Conservation (phyloP, 2,329 filamentous ascomycete genomes). For the Pseudogymnoascus sp. region DNA sequence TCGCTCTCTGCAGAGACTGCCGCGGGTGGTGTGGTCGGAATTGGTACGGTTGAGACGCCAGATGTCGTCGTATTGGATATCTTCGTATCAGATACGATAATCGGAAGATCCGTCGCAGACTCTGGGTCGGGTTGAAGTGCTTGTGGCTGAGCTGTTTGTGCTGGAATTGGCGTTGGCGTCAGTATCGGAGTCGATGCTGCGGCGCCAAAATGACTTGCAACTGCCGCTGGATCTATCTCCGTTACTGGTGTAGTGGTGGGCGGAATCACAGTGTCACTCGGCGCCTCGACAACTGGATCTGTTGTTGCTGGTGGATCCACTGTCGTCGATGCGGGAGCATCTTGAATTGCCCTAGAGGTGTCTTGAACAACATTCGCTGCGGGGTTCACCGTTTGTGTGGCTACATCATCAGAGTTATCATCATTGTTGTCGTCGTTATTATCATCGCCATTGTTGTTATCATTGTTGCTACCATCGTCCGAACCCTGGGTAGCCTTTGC, state of each 20-base stretch:
- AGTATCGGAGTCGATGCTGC: not conserved
- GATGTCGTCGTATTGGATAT: slow-evolving; percentile 16
- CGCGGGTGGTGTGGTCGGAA: slow-evolving; percentile 9
- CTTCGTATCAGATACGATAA: slow-evolving; percentile 16
- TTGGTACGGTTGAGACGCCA: slow-evolving; percentile 20
- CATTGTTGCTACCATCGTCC: slow-evolving; percentile 12
- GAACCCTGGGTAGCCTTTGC: slow-evolving; percentile 12
- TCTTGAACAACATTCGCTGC: slow-evolving; percentile 6
- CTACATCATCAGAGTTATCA: not conserved
- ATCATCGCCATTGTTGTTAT: too few species aligned
- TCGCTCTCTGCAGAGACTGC: not conserved
- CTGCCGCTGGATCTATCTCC: not conserved
- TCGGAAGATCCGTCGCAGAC: not conserved
- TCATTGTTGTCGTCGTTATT: slow-evolving; percentile 1
- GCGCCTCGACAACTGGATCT: slow-evolving; percentile 8
- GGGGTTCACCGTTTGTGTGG: not conserved
- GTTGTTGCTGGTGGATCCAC: slow-evolving; percentile 14
- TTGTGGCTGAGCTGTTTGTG: not conserved
- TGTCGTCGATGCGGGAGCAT: slow-evolving; percentile 13
- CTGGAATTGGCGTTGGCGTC: not conserved
- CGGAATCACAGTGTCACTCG: not conserved
- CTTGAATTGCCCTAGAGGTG: slow-evolving; percentile 11
- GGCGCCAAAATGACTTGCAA: not conserved
- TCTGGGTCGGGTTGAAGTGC: not conserved
- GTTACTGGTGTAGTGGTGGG: not conserved